phyloP scores from a whole-genome alignment of 2,329 filamentous ascomycete genomes.

The Clarireedia paspali region DNA sequence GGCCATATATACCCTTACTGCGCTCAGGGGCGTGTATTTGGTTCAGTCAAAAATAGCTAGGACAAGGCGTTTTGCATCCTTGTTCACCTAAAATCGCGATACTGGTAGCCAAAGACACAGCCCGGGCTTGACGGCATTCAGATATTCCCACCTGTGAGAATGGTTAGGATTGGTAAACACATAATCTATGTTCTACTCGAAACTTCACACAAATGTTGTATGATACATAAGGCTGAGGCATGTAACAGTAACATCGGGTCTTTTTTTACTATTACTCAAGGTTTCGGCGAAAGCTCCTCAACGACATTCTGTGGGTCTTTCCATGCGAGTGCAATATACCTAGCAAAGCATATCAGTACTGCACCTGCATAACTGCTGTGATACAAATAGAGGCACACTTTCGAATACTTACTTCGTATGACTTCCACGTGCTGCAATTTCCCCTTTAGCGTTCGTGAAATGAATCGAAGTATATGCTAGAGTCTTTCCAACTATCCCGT shows the following conservation, averaged over 20 bases:
- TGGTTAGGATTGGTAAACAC: no score
- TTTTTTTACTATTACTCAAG: not conserved
- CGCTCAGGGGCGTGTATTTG: no score
- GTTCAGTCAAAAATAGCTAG: no score
- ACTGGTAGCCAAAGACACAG: no score
- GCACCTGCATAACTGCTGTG: not conserved
- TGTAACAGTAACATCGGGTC: not conserved
- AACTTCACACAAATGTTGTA: not conserved
- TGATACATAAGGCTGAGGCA: not conserved
- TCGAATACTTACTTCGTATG: conserved; percentile 50
- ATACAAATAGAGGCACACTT: not conserved
- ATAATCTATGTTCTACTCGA: not conserved
- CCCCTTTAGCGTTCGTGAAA: conserved; percentile 51
- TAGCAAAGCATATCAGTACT: conserved; percentile 11
- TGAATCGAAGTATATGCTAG: conserved; percentile 53
- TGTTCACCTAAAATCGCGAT: no score
- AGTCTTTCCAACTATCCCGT: conserved; percentile 49
- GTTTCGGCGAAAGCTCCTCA: conserved; percentile 24
- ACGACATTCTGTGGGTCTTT: conserved; percentile 30
- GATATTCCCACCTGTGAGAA: not conserved
- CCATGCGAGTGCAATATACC: conserved; percentile 30
- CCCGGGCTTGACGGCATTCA: no score
- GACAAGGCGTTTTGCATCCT: no score
- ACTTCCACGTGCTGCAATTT: conserved; percentile 54
- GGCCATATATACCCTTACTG: no score